Conservation (phyloP, 2,329 filamentous ascomycete genomes). For the Pyrenochaeta sp. region DNA sequence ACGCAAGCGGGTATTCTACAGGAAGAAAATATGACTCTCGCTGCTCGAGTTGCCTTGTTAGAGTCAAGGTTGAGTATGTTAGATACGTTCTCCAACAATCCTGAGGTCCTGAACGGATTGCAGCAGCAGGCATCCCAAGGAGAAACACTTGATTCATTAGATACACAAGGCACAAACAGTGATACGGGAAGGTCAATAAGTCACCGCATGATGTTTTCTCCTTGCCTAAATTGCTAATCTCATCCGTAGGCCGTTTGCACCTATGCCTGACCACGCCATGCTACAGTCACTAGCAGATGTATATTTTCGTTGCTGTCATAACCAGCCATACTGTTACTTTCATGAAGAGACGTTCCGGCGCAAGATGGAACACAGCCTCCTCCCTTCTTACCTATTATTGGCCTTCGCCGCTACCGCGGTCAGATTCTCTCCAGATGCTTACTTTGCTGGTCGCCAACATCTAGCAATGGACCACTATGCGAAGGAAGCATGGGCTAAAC, state of each 20-base stretch:
- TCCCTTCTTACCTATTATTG: conserved; percentile 41
- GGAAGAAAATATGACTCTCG: conserved; percentile 5
- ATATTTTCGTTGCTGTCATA: conserved; percentile 47
- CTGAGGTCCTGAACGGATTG: too few species aligned
- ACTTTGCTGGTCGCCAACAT: conserved; percentile 28
- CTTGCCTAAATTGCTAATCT: too few species aligned
- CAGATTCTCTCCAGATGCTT: conserved; percentile 39
- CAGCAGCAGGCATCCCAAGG: too few species aligned
- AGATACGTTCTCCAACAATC: conserved; percentile 1
- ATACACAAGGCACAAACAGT: too few species aligned
- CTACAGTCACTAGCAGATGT: conserved; percentile 19
- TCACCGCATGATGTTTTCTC: too few species aligned
- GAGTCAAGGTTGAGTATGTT: conserved; percentile 6
- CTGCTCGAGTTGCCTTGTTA: conserved; percentile 6
- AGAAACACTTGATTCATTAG: background rate
- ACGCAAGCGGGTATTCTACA: background rate
- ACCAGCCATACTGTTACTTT: conserved; percentile 51
- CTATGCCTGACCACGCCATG: conserved; percentile 1
- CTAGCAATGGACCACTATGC: conserved; percentile 39
- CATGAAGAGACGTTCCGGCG: conserved; percentile 45
- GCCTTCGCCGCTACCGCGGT: conserved; percentile 44
- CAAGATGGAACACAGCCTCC: conserved; percentile 23
- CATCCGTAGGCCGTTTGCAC: background rate
- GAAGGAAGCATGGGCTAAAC: conserved; percentile 43
- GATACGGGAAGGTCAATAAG: too few species aligned